Evolutionary conservation across 768 basidiomycete genomes (phyloP).

Genomic region (Xerocomus potaroensis): DNA sequence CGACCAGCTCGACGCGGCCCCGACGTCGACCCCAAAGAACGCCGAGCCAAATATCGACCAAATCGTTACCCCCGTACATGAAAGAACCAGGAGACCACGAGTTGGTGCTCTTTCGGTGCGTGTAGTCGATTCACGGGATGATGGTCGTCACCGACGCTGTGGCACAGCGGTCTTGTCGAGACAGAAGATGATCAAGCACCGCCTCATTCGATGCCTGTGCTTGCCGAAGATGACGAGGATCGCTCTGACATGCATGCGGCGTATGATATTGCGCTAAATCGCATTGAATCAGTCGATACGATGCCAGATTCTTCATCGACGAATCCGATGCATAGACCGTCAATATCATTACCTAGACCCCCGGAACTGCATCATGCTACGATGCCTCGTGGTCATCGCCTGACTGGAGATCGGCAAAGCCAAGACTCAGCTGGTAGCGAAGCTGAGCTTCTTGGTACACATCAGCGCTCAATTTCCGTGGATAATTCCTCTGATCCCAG

Average conservation of each 20-base stretch:
- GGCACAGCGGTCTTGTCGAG: conserved; percentile 24
- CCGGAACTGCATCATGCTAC: conserved; percentile 5
- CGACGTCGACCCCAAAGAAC: conserved; percentile 47
- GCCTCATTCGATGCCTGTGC: conserved; percentile 11
- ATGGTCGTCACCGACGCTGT: neutral
- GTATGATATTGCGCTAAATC: conserved; percentile 20
- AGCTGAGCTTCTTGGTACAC: conserved; percentile 16
- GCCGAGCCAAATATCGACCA: conserved; percentile 77
- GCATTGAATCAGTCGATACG: conserved; percentile 24
- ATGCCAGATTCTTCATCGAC: conserved; percentile 19
- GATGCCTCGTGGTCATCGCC: conserved; percentile 3
- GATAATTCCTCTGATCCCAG: conserved; percentile 35
- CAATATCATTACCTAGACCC: conserved; percentile 11
- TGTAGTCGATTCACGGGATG: neutral
- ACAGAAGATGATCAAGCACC: conserved; percentile 18
- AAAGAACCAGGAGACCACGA: conserved; percentile 84
- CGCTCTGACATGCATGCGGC: conserved; percentile 7
- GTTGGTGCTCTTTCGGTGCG: conserved; percentile 60
- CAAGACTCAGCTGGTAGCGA: conserved; percentile 21
- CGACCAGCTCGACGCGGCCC: neutral
- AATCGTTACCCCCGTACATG: conserved; percentile 72
- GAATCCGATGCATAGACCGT: conserved; percentile 15
- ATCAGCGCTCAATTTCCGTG: conserved; percentile 11
- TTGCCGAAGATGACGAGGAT: conserved; percentile 25
- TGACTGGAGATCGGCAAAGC: conserved; percentile 18